Evolutionary conservation across 2,329 filamentous ascomycete species (phyloP), one percentile per base, ranked within the genome.

Genomic region (Colletotrichum camelliae): DNA sequence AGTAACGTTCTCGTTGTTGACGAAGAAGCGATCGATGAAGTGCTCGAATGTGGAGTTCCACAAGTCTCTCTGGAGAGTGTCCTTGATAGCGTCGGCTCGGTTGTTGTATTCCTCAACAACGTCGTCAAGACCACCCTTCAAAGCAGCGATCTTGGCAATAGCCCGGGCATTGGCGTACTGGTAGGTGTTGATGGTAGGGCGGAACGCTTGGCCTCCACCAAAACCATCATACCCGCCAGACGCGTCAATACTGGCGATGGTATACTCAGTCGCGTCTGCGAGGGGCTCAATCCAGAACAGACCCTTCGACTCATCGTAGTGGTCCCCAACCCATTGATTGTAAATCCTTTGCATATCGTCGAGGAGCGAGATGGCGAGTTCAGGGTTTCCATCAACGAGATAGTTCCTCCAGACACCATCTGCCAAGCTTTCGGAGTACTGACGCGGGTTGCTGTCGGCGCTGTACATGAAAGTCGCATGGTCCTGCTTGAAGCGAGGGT

Each of bases 201-300:
- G 81, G 70, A 84, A 87, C 4, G 85, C 86, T 31, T 86, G 80
- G 2, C 85, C 86, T 8, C 86, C 86, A 29, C 79, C 79, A 67
- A 84, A 80, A 7, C 82, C 79, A 64, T 84, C 82, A 16, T 73
- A 73, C 24, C 70, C 65, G 16, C 66, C 72, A 5, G 80, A 78
- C 5, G 65, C 70, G 21, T 80, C 80, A 57, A 77, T 78, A 7
- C 76, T 78, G 7, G 77, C 77, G 2, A 80, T 83, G 6, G 86
- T 79, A 64, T 84, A 87, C 78, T 88, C 86, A 48, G 87, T 85
- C 21, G 86, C 85, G 72, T 88, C 86, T 80, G 82, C 85, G 4
- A 87, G 82, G 2, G 86, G 86, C 31, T 83, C 82, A 57, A 84
- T 84, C 78, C 85, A 86, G 75, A 87, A 88, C 7, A 88, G 79